phyloP scores from a whole-genome alignment of 225 moss, liverwort and hornwort species.

The Polytrichum formosum region DNA sequence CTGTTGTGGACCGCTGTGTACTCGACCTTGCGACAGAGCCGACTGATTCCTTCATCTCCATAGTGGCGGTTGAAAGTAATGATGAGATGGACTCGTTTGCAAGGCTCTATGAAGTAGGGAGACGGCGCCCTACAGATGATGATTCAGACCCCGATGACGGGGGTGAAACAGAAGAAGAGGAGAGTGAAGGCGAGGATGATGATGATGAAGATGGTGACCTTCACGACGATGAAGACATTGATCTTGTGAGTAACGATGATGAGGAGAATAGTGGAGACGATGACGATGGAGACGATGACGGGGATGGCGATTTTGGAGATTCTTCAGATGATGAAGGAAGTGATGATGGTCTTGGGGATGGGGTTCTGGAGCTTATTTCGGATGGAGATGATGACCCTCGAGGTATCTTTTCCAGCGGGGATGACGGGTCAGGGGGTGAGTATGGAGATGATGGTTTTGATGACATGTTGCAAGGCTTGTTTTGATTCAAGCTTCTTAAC shows the following conservation, averaged over 20 bases:
- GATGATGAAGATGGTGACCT: slow-evolving; percentile 78
- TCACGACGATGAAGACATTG: slow-evolving; percentile 77
- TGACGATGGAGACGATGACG: slow-evolving; percentile 71
- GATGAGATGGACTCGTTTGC: slow-evolving; percentile 98
- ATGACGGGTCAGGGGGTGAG: slow-evolving; percentile 82
- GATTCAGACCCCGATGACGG: slow-evolving; percentile 99
- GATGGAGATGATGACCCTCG: slow-evolving; percentile 83
- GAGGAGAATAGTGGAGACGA: slow-evolving; percentile 81
- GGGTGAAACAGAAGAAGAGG: slow-evolving; percentile 77
- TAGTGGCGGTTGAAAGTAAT: slow-evolving; percentile 89
- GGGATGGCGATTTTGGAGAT: slow-evolving; percentile 71
- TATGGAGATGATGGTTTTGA: slow-evolving; percentile 76
- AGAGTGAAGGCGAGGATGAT: slow-evolving; percentile 76
- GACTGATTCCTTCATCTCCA: slow-evolving; percentile 95
- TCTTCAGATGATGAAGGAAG: slow-evolving; percentile 77
- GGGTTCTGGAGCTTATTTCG: slow-evolving; percentile 83
- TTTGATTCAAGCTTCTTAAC: slow-evolving; percentile 25
- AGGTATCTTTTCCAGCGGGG: slow-evolving; percentile 74
- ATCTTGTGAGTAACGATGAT: slow-evolving; percentile 77
- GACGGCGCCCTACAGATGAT: slow-evolving; percentile 97
- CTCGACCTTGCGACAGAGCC: slow-evolving; percentile 96
- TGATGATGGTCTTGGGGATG: slow-evolving; percentile 73
- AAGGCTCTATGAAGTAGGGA: slow-evolving; percentile 91
- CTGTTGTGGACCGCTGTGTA: slow-evolving; percentile 94
- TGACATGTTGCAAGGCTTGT: slow-evolving; percentile 67